Evolutionary conservation across 1,284 basidiomycete species (phyloP).

Genomic region (Salmacisia buchloeana): DNA sequence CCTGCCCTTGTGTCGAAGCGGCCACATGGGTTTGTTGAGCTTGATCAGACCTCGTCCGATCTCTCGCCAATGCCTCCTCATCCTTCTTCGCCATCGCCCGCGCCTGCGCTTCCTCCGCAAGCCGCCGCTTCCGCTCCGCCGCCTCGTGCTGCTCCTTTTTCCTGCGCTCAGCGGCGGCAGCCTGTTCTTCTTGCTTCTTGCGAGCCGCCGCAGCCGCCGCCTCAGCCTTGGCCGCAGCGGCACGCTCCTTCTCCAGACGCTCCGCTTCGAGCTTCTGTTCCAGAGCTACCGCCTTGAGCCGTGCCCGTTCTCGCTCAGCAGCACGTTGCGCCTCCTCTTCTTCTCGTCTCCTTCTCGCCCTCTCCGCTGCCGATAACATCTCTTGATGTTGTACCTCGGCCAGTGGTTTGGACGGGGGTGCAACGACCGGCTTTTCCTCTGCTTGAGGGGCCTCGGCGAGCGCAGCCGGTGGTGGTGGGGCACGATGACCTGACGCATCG

Average conservation of each 20-base stretch:
- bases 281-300: constrained; percentile 39
- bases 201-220: constrained; percentile 26
- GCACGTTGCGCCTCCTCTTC: constrained; percentile 39
- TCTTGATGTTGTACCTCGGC: constrained; percentile 16
- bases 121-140: constrained; percentile 17
- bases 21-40: constrained; percentile 1
- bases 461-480: background rate
- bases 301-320: constrained; percentile 40
- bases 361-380: constrained; percentile 41
- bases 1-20: too few relatives aligned
- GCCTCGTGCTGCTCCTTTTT: constrained; percentile 13
- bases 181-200: constrained; percentile 19
- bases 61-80: background rate
- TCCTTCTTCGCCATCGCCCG: constrained; percentile 2
- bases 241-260: constrained; percentile 7
- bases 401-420: background rate
- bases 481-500: constrained; percentile 15
- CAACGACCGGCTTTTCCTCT: background rate
- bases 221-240: constrained; percentile 2
- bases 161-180: constrained; percentile 13
- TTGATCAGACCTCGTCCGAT: background rate
- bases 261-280: constrained; percentile 33
- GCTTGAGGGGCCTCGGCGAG: background rate
- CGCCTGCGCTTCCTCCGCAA: constrained; percentile 19
- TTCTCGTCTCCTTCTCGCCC: constrained; percentile 42